Percentiles rank a stretch among this genome's conserved stretches.
These are phyloP conservation scores for Ilex paraguariensis DNA, from an alignment of 305 asterid genomes.

Conservation along the genomic window DNA sequence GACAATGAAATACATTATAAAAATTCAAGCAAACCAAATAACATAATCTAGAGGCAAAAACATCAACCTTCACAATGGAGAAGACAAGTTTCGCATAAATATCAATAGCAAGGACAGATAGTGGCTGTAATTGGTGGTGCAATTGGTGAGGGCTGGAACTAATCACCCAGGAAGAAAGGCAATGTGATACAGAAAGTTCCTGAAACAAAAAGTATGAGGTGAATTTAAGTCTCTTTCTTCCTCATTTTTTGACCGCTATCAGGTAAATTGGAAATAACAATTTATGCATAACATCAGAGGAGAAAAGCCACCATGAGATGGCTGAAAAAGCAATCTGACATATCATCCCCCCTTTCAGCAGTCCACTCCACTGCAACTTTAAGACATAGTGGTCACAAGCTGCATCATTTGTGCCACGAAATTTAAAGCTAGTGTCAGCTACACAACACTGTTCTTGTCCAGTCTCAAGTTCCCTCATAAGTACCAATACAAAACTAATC, in stretches of 20 bases:
- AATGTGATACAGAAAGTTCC: slow-evolving; percentile 88
- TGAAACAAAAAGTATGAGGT: slow-evolving; percentile 20
- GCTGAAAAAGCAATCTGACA: slow-evolving; percentile 80
- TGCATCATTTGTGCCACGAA: slow-evolving; percentile 77
- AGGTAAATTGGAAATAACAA: background rate
- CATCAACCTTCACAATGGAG: slow-evolving; percentile 78
- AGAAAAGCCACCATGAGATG: slow-evolving; percentile 54
- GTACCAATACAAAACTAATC: no score
- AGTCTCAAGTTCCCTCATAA: no score
- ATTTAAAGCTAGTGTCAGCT: no score
- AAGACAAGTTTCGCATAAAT: slow-evolving; percentile 74
- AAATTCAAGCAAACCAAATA: background rate
- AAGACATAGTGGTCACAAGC: slow-evolving; percentile 63
- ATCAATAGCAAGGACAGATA: slow-evolving; percentile 95
- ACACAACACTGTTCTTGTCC: no score
- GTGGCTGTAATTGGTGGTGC: slow-evolving; percentile 51
- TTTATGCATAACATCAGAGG: background rate
- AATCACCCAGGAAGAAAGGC: slow-evolving; percentile 69
- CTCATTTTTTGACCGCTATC: no score
- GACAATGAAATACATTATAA: slow-evolving; percentile 1
- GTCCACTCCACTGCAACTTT: slow-evolving; percentile 68
- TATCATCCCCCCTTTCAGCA: slow-evolving; percentile 85
- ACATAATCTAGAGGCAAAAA: slow-evolving; percentile 4
- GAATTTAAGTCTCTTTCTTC: slow-evolving; percentile 1
- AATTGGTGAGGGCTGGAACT: slow-evolving; percentile 59